Evolutionary conservation across 2,329 filamentous ascomycete species (phyloP).

Genomic region (Exophiala sp.): DNA sequence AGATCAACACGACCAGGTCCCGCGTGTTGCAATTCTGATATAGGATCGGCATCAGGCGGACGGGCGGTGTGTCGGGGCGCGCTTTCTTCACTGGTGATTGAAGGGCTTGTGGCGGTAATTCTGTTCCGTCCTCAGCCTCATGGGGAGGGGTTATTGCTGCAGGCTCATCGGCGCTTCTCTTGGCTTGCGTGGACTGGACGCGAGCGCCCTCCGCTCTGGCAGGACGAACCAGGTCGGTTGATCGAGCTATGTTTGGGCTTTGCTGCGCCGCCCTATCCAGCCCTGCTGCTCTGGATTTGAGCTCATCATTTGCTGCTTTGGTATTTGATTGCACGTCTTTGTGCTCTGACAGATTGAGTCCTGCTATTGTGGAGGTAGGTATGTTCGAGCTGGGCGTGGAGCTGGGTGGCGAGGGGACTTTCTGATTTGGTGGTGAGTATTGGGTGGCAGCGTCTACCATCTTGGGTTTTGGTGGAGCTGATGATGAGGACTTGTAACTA

Average conservation of each 20-base stretch:
- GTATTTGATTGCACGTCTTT: conserved; percentile 7
- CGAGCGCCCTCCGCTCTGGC: neutral
- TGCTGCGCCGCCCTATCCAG: neutral
- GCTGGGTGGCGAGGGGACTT: conserved; percentile 1
- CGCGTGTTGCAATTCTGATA: conserved; percentile 82
- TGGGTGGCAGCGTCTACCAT: conserved; percentile 53
- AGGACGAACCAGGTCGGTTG: neutral
- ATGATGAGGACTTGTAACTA: conserved; percentile 13
- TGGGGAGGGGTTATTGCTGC: conserved; percentile 1
- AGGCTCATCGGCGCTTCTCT: conserved; percentile 18
- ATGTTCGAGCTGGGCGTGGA: conserved; percentile 11
- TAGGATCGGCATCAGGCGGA: conserved; percentile 58
- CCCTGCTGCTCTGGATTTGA: neutral
- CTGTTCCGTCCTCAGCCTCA: neutral
- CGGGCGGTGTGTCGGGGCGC: conserved; percentile 42
- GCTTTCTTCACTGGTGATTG: conserved; percentile 40
- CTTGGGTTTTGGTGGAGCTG: conserved; percentile 9
- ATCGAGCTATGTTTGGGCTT: neutral
- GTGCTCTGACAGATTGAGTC: conserved; percentile 16
- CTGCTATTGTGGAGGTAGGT: conserved; percentile 39
- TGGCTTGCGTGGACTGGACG: conserved; percentile 6
- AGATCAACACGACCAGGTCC: conserved; percentile 85
- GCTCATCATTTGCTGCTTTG: conserved; percentile 5
- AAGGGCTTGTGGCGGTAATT: neutral
- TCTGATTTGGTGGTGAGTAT: conserved; percentile 40